Conservation (phyloP, 225 moss, liverwort and hornwort species). For the Sphagnum contortum region DNA sequence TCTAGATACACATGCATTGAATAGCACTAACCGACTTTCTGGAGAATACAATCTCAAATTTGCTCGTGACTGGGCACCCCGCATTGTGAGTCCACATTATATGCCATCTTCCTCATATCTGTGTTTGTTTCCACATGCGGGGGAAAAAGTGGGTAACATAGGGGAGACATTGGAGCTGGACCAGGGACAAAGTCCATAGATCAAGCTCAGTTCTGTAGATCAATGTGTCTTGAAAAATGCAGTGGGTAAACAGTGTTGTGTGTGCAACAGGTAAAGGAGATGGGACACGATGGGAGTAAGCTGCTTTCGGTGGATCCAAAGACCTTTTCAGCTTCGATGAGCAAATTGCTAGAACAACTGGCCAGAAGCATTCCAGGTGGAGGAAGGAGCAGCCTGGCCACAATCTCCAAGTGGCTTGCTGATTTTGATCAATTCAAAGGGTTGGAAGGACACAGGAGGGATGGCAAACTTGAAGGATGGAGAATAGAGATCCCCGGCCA, state of each 20-base stretch:
- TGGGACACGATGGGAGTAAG: constrained; percentile 65
- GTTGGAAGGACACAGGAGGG: constrained; percentile 18
- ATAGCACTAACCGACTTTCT: constrained; percentile 40
- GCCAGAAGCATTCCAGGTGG: constrained; percentile 37
- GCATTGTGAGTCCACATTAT: constrained; percentile 19
- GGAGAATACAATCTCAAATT: constrained; percentile 93
- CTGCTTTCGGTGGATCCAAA: constrained; percentile 52
- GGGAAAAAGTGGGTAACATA: too few relatives aligned
- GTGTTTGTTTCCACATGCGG: too few relatives aligned
- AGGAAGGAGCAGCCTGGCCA: constrained; percentile 57
- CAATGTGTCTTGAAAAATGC: too few relatives aligned
- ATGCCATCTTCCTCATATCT: too few relatives aligned
- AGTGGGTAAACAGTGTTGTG: not conserved
- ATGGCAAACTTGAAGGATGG: constrained; percentile 11
- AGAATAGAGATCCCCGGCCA: constrained; percentile 78
- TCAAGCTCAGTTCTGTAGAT: too few relatives aligned
- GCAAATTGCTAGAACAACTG: constrained; percentile 29
- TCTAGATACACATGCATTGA: constrained; percentile 48
- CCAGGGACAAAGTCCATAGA: too few relatives aligned
- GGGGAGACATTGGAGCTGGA: too few relatives aligned
- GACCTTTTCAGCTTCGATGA: constrained; percentile 28
- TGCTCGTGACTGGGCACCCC: constrained; percentile 69
- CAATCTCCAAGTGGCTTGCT: constrained; percentile 85
- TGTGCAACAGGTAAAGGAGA: constrained; percentile 34
- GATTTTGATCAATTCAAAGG: constrained; percentile 58